Evolutionary conservation across 371 early-diverging fungal genomes (phyloP), one percentile per base, ranked within the genome.

Genomic region (Dinochytrium kinnereticum): DNA sequence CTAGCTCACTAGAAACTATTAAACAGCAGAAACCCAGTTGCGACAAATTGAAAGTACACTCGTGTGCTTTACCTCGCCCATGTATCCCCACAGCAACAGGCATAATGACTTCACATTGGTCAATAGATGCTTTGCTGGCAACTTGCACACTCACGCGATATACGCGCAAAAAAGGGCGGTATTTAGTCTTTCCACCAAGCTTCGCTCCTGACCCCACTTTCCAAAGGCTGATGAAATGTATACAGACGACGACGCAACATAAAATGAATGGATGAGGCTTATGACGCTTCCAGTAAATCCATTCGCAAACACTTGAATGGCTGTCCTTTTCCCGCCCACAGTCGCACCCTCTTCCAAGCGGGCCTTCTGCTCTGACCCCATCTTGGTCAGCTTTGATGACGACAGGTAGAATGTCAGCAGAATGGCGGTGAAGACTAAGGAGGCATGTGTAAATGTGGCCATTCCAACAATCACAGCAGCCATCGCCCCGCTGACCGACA

Each of bases 21-120:
- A n/a, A n/a, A n/a, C n/a, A n/a, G n/a, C n/a, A n/a, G n/a, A n/a
- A n/a, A n/a, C n/a, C n/a, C n/a, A n/a, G n/a, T n/a, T 44, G 44
- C 44, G 19, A 44, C 7, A 19, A 44, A 7, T 44, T 44, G 19
- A 30, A 30, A n/a, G 5, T 5, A 57, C 57, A 57, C 5, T 26
- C 24, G 24, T 57, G 5, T 24, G 13, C 5, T 24, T 5, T 24
- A 57, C 57, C 92, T 92, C 10, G 95, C 92, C 94, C 93, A 94
- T 51, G 96, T 94, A 77, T 96, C 96, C 36, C 93, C 96, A 55
- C 90, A 89, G 73, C 94, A 94, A 71, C 93, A 93, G 3, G 91
- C 92, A 80, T 95, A 95, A 74, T 94, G 93, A 2, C 79, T 78
- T 10, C 21, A 24, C 13, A 66, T 50, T 21, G 87, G 15, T 44